These are phyloP conservation scores for Irpex sp. DNA, from an alignment of 1,284 basidiomycete genomes.

Conservation along the genomic window DNA sequence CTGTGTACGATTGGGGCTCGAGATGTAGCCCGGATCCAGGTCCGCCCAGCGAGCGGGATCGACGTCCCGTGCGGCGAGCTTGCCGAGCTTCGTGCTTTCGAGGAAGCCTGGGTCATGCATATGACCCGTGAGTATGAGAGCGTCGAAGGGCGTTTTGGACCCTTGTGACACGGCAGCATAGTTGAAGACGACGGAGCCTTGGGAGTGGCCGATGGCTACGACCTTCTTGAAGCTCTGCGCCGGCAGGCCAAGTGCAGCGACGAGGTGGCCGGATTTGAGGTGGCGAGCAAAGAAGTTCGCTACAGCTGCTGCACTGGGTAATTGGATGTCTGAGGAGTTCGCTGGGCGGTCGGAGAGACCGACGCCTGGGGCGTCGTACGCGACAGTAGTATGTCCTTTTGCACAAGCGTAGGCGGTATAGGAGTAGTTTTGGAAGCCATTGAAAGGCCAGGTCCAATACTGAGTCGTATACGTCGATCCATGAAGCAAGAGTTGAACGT, in stretches of 20 bases:
- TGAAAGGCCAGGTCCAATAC: constrained; percentile 9
- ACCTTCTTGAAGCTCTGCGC: constrained; percentile 1
- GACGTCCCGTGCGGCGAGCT: constrained; percentile 1
- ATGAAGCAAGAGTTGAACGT: constrained; percentile 4
- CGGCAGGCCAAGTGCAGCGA: not conserved
- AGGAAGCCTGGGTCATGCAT: constrained; percentile 6
- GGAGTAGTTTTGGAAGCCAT: constrained; percentile 9
- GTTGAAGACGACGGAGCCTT: constrained; percentile 9
- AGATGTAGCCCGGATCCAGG: constrained; percentile 6
- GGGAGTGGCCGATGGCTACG: constrained; percentile 4
- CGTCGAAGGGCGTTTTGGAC: not conserved
- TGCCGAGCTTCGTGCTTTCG: not conserved
- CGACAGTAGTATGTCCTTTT: constrained; percentile 5
- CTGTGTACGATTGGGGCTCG: not conserved
- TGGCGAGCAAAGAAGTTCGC: not conserved
- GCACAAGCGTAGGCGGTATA: constrained; percentile 6
- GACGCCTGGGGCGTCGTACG: constrained; percentile 7
- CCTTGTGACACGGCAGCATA: not conserved
- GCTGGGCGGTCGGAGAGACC: constrained; percentile 4
- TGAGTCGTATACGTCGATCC: constrained; percentile 6
- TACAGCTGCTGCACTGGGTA: not conserved
- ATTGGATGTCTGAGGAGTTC: constrained; percentile 3
- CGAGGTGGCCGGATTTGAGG: not conserved
- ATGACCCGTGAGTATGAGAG: constrained; percentile 6
- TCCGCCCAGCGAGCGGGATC: constrained; percentile 6